Base-by-base conservation (phyloP, 1,284 basidiomycete genomes). In the Stygiomarasmius scandens region DNA sequence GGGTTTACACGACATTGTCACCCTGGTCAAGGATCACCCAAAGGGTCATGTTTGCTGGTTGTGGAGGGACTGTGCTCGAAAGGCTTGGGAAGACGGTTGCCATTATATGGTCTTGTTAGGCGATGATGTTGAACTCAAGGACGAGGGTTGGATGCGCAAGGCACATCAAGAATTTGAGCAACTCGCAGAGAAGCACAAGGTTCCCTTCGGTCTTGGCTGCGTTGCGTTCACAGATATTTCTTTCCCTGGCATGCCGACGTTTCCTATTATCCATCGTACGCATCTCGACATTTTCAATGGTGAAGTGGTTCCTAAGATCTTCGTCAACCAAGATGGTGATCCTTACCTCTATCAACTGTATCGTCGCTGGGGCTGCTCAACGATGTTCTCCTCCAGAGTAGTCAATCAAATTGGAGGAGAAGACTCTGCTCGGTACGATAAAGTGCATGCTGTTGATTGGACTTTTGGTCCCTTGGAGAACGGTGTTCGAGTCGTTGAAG, bases 231-330 rank as follows among this genome's bases (percentile, higher is more conserved):
- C 77, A 2, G 82, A 85, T 59, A 71, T 67, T 12, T 74, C 74
- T 10, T 86, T 85, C 60, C 80, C 80, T 0, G 84, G 83, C 0
- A 84, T 85, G 81, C 83, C 83, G 0, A 85, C 84, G 0, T 86
- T 85, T 62, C 84, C 84, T 0, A 73, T 85, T 50, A 54, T 86
- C 47, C 79, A 84, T 55, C 74, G 77, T 22, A 78, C 70, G 0
- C 85, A 87, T 63, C 69, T 86, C 65, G 77, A 84, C 27, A 79
- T 85, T 47, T 86, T 86, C 62, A 58, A 67, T 0, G 82, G 82
- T 1, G 63, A 76, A 9, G 72, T 85, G 25, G 66, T 86, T n/a
- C 84, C 84, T 0, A 68, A 78, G 11, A 59, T 67, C 19, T 86
- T 85, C 66, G 67, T 83, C 47, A 85, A 85, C 59, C 84, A 86